Conservation (phyloP, 225 moss, liverwort and hornwort species). For the Ulota crispa region DNA sequence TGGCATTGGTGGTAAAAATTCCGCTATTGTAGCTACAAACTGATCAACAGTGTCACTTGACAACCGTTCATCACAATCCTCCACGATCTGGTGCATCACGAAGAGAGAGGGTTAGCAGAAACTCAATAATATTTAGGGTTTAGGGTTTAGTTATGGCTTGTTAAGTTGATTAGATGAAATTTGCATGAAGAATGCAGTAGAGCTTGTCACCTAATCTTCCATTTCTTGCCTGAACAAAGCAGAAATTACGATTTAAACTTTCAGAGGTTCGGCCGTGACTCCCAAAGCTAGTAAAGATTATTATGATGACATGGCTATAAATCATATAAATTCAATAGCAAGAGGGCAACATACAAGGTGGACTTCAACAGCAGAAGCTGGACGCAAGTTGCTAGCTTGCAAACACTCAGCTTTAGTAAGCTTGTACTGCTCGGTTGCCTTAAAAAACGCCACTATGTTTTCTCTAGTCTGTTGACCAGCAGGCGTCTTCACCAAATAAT, state of each 20-base stretch:
- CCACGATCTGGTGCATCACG: conserved; percentile 68
- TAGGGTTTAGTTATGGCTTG: no score
- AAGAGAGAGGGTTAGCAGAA: neutral
- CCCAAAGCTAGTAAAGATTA: neutral
- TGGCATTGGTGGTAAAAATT: conserved; percentile 62
- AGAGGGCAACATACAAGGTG: conserved; percentile 60
- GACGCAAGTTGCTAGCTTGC: conserved; percentile 83
- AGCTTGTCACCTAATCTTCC: neutral
- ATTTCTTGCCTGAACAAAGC: neutral
- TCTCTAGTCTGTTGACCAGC: conserved; percentile 73
- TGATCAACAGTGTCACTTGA: conserved; percentile 60
- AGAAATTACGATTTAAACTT: neutral
- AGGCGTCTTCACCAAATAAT: conserved; percentile 73
- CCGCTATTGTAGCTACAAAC: conserved; percentile 51
- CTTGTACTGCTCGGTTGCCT: conserved; percentile 56
- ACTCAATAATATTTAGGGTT: neutral
- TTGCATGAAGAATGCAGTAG: neutral
- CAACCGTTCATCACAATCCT: conserved; percentile 92
- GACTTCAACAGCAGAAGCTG: conserved; percentile 87
- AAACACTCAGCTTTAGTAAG: conserved; percentile 85
- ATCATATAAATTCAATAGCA: neutral
- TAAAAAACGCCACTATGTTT: conserved; percentile 58
- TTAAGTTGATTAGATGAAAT: neutral
- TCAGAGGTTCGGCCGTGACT: neutral
- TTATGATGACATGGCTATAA: neutral